phyloP scores from a whole-genome alignment of 352 stramenopile species.

The Phytophthora constricta region DNA sequence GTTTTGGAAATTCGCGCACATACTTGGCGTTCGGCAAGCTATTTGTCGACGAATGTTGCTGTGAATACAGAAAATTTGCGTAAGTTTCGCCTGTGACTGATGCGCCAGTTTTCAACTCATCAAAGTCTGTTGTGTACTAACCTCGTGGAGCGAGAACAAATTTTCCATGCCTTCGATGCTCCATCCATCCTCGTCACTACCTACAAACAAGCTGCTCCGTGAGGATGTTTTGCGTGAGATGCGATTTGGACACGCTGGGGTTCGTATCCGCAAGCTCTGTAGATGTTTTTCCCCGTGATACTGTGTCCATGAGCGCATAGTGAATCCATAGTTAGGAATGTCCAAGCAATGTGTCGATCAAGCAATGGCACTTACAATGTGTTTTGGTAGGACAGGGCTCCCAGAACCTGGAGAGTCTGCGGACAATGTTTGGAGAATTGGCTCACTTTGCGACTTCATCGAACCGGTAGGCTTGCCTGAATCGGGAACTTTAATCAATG shows the following conservation, averaged over 20 bases:
- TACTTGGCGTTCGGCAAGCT: slow-evolving; percentile 42
- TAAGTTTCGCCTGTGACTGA: slow-evolving; percentile 2
- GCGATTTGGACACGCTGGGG: slow-evolving; percentile 37
- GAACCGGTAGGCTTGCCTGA: neutral
- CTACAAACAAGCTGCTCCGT: slow-evolving; percentile 8
- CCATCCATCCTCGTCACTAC: slow-evolving; percentile 9
- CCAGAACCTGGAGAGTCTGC: slow-evolving; percentile 2
- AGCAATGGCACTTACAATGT: slow-evolving; percentile 29
- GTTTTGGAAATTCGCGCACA: slow-evolving; percentile 56
- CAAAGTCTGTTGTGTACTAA: slow-evolving; percentile 19
- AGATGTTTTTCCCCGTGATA: slow-evolving; percentile 38
- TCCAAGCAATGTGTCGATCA: neutral
- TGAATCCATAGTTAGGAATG: neutral
- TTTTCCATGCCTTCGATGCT: slow-evolving; percentile 1
- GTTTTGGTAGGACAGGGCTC: slow-evolving; percentile 28
- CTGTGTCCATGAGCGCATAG: slow-evolving; percentile 10
- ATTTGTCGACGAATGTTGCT: slow-evolving; percentile 2
- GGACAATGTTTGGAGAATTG: slow-evolving; percentile 7
- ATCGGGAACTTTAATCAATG: neutral
- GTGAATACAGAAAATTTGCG: neutral
- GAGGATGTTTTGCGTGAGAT: slow-evolving; percentile 33
- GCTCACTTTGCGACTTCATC: slow-evolving; percentile 18
- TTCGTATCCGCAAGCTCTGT: slow-evolving; percentile 44
- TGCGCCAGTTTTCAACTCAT: neutral
- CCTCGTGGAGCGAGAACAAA: slow-evolving; percentile 42